These are phyloP conservation scores for Fremontodendron californicum DNA, from an alignment of 345 rosid species.

Conservation along the genomic window DNA sequence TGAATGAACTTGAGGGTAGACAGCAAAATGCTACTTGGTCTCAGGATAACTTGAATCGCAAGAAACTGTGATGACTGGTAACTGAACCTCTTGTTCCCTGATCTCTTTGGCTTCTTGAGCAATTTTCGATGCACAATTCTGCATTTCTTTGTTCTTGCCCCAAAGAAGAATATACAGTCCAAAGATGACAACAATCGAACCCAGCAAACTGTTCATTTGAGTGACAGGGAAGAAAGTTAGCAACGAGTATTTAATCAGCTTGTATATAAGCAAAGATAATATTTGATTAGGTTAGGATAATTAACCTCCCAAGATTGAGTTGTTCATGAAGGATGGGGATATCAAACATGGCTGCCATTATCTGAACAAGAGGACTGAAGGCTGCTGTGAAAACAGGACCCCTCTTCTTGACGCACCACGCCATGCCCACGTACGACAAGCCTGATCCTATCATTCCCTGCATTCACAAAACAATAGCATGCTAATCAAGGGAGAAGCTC, in stretches of 20 bases:
- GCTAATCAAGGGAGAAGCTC: background rate
- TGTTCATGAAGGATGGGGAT: constrained; percentile 51
- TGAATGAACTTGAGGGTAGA: background rate
- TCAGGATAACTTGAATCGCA: constrained; percentile 18
- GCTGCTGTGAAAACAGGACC: constrained; percentile 67
- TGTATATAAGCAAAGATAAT: background rate
- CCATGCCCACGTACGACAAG: constrained; percentile 53
- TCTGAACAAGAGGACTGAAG: constrained; percentile 58
- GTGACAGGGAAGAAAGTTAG: background rate
- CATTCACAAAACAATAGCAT: background rate
- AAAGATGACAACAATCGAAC: constrained; percentile 49
- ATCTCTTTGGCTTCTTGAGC: constrained; percentile 32
- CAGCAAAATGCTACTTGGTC: background rate
- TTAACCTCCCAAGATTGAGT: constrained; percentile 60
- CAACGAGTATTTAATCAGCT: background rate
- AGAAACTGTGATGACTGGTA: constrained; percentile 28
- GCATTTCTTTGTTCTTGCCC: constrained; percentile 60
- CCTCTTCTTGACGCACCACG: constrained; percentile 65
- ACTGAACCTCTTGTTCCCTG: constrained; percentile 32
- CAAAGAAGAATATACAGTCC: constrained; percentile 66
- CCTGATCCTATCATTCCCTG: constrained; percentile 66
- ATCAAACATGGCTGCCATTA: constrained; percentile 50
- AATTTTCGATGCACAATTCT: constrained; percentile 32
- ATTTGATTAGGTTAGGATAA: background rate
- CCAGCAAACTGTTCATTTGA: constrained; percentile 43